Conservation (phyloP, 2,329 filamentous ascomycete species). For the Annulohypoxylon truncatum region DNA sequence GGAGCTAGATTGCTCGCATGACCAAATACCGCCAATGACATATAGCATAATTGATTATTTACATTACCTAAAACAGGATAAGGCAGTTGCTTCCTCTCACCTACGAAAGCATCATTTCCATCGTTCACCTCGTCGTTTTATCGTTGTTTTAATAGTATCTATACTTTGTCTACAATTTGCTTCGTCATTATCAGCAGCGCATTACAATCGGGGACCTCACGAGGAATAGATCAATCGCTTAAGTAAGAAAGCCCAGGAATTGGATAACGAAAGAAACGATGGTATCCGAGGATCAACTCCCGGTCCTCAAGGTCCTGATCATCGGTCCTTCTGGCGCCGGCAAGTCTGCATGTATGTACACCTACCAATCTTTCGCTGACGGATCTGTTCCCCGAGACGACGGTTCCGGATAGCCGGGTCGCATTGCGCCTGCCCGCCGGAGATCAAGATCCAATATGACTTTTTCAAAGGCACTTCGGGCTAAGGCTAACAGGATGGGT, state of each 20-base stretch:
- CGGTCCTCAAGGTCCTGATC: slow-evolving; percentile 65
- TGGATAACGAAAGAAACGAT: slow-evolving; percentile 34
- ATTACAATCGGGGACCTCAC: neutral
- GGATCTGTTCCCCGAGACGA: neutral
- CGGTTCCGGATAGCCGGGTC: neutral
- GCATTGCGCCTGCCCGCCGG: neutral
- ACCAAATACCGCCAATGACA: slow-evolving; percentile 20
- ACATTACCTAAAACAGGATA: slow-evolving; percentile 13
- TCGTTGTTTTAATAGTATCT: neutral
- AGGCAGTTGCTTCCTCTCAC: neutral
- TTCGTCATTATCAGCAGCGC: neutral
- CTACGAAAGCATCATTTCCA: neutral
- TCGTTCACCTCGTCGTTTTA: neutral
- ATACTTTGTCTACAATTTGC: neutral
- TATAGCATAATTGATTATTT: slow-evolving; percentile 15
- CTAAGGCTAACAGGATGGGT: slow-evolving; percentile 29
- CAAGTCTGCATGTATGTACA: slow-evolving; percentile 64
- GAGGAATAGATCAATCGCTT: slow-evolving; percentile 29
- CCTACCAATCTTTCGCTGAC: neutral
- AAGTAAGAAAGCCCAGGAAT: neutral
- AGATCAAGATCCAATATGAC: neutral
- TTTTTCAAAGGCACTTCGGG: neutral
- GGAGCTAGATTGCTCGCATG: slow-evolving; percentile 28
- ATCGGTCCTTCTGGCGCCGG: slow-evolving; percentile 67
- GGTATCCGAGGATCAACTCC: slow-evolving; percentile 60